These are phyloP conservation scores for Penicillium odoratum DNA, from an alignment of 495 filamentous ascomycete species.

Conservation along the genomic window DNA sequence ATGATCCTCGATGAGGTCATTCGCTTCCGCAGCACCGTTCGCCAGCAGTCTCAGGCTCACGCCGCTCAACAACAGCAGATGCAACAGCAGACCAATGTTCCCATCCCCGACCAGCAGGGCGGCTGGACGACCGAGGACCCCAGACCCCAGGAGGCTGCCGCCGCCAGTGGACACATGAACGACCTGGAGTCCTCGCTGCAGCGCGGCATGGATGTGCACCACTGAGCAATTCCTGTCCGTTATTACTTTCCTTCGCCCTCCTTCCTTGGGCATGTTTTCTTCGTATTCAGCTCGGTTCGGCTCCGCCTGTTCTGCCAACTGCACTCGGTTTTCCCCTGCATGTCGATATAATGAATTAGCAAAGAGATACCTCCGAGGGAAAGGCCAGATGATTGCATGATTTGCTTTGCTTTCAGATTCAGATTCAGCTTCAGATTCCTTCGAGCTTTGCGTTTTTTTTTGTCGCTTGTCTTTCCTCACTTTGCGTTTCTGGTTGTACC, in stretches of 20 bases:
- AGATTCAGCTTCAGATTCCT: background rate
- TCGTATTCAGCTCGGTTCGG: slow-evolving; percentile 11
- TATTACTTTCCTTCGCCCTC: background rate
- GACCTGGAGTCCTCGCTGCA: slow-evolving; percentile 85
- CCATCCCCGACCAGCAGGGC: slow-evolving; percentile 69
- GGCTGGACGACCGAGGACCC: slow-evolving; percentile 84
- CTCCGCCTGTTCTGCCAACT: slow-evolving; percentile 8
- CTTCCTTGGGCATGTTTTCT: background rate
- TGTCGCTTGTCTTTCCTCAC: background rate
- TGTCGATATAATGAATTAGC: slow-evolving; percentile 30
- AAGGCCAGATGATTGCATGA: slow-evolving; percentile 19
- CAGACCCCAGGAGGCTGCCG: slow-evolving; percentile 76
- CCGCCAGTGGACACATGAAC: slow-evolving; percentile 47
- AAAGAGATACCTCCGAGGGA: slow-evolving; percentile 28
- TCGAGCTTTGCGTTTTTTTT: slow-evolving; percentile 4
- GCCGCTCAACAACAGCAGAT: slow-evolving; percentile 43
- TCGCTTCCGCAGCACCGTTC: slow-evolving; percentile 73
- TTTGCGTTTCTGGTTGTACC: background rate
- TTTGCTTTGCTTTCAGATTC: slow-evolving; percentile 6
- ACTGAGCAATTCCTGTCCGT: slow-evolving; percentile 5
- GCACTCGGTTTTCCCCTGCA: slow-evolving; percentile 16
- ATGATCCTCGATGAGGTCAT: slow-evolving; percentile 96
- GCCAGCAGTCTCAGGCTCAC: slow-evolving; percentile 60
- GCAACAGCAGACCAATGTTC: slow-evolving; percentile 56
- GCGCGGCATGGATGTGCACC: slow-evolving; percentile 69